These are phyloP conservation scores for Grigorovia humatica DNA, from an alignment of 805 yeast species.

Conservation along the genomic window DNA sequence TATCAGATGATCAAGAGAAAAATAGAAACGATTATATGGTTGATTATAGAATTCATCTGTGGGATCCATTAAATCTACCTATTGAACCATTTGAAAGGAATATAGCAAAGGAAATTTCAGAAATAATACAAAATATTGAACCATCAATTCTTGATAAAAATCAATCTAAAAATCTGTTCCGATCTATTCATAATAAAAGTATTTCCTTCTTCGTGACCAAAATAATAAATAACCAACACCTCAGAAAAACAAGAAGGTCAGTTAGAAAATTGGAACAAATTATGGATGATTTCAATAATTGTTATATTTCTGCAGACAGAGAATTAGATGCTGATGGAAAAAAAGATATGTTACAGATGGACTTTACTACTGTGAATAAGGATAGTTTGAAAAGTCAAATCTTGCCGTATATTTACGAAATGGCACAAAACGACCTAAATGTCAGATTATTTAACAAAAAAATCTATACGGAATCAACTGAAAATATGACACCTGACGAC, in stretches of 20 bases:
- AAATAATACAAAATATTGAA: constrained; percentile 1
- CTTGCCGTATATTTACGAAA: constrained; percentile 18
- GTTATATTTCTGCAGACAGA: background rate
- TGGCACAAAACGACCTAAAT: constrained; percentile 18
- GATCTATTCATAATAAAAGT: constrained; percentile 8
- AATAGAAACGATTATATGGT: constrained; percentile 19
- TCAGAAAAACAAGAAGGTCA: constrained; percentile 20
- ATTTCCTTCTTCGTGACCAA: background rate
- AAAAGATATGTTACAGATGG: constrained; percentile 10
- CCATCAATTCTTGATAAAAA: background rate
- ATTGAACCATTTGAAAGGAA: constrained; percentile 19
- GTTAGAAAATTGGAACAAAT: constrained; percentile 17
- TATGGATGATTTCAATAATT: constrained; percentile 15
- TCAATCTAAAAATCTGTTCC: background rate
- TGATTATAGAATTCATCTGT: constrained; percentile 19
- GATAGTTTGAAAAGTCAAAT: constrained; percentile 11
- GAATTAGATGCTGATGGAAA: constrained; percentile 4
- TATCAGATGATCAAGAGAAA: constrained; percentile 15
- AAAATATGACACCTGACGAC: constrained; percentile 9
- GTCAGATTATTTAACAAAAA: constrained; percentile 12
- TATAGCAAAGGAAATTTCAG: constrained; percentile 5
- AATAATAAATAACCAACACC: background rate
- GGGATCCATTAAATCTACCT: constrained; percentile 8
- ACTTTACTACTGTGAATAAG: constrained; percentile 6
- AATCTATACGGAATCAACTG: constrained; percentile 7